Base-by-base conservation (phyloP, 2,329 filamentous ascomycete species). In the Dactylellina sp. region DNA sequence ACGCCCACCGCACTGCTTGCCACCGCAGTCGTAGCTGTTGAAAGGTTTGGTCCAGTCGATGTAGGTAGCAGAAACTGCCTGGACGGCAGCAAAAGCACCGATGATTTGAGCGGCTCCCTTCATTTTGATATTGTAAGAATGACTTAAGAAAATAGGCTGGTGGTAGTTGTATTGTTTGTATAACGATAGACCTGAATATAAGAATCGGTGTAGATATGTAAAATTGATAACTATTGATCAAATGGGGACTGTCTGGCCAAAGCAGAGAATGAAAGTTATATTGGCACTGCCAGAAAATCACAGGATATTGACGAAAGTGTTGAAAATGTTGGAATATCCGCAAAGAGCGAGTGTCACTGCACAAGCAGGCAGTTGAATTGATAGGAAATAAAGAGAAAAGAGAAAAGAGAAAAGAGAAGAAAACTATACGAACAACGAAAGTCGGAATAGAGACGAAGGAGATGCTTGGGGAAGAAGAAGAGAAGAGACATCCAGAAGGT, bases 161-260 rank as follows among this genome's bases (percentile, higher is more conserved):
- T n/a, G n/a, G n/a, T n/a, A n/a, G n/a, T n/a, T 32, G 28, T 32
- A n/a, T 32, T 32, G 28, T 4, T 32, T 32, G 9, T 32, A 32
- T 32, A 32, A 32, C 28, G 40, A 44, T 72, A 37, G 39, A 22
- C 39, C 50, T 57, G 55, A 61, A 59, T 40, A 50, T 53, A 40
- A 57, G 24, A 44, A 20, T 55, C 18, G 25, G 35, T 28, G 32
- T 18, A 37, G 22, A 28, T 18, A 37, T 63, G 20, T 50, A 49
- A 18, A 40, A 66, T 59, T 14, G 60, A 72, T 72, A 61, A 61
- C 60, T 61, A 60, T 32, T 65, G 60, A 55, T 64, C 39, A 74
- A 53, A 72, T 50, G 32, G 22, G 52, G 55, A 61, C 61, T 74
- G 61, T 74, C 70, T 74, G 70, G 70, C 70, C 63, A 64, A 66